Percentiles rank a stretch among this genome's conserved stretches.
Evolutionary conservation across 225 moss, liverwort and hornwort genomes (phyloP).

Genomic region (Rhytidiadelphus loreus): DNA sequence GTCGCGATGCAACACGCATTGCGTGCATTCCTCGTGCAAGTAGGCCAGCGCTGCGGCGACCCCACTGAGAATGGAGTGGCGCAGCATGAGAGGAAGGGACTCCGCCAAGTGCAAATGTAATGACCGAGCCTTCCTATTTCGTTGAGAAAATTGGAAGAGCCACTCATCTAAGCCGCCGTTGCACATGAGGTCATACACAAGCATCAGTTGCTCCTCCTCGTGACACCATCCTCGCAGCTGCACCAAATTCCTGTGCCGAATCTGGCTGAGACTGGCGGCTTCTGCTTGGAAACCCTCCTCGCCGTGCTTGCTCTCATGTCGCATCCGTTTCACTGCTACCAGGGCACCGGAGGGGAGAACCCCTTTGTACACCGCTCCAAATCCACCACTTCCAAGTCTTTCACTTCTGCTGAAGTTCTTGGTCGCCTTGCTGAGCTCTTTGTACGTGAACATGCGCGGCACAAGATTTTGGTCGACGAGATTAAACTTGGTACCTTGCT

Average conservation of each 20-base stretch:
- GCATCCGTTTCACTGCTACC: not conserved
- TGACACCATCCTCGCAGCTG: too few relatives aligned
- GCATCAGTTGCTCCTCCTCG: too few relatives aligned
- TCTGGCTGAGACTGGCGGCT: too few relatives aligned
- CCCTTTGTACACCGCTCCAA: not conserved
- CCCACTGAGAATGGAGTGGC: not conserved
- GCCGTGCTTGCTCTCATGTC: not conserved
- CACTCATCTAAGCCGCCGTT: slow-evolving; percentile 51
- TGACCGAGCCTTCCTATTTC: not conserved
- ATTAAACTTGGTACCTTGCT: not conserved
- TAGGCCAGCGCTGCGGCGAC: not conserved
- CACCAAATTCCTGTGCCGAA: too few relatives aligned
- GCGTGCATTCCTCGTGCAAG: not conserved
- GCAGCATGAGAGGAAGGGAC: not conserved
- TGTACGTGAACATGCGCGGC: not conserved
- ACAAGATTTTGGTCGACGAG: not conserved
- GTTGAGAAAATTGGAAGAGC: not conserved
- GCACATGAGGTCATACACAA: too few relatives aligned
- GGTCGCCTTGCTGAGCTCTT: slow-evolving; percentile 15
- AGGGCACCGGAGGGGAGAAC: not conserved
- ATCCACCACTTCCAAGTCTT: slow-evolving; percentile 20
- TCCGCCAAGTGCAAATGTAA: not conserved
- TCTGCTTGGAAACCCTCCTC: too few relatives aligned
- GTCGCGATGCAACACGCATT: slow-evolving; percentile 15
- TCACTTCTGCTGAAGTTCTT: slow-evolving; percentile 4